Evolutionary conservation across 805 yeast species (phyloP).

Genomic region (Sugiyamaella americana): DNA sequence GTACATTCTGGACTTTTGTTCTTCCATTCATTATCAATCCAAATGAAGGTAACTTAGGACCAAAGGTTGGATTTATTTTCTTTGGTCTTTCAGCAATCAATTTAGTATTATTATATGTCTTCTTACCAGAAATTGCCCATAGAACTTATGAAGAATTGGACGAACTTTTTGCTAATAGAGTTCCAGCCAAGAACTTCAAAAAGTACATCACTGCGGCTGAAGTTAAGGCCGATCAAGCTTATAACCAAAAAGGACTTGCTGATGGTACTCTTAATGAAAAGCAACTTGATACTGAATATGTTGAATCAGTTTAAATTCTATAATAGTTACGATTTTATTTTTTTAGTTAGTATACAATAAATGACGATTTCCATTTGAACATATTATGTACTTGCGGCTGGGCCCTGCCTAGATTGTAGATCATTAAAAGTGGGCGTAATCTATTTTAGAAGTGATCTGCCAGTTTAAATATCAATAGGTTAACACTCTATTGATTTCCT

Average conservation of each 20-base stretch:
- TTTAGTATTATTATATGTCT: conserved; percentile 31
- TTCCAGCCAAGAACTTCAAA: conserved; percentile 26
- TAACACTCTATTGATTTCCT: no score
- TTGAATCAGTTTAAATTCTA: neutral
- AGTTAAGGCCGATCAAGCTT: conserved; percentile 8
- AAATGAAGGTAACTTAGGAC: conserved; percentile 39
- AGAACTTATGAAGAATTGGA: conserved; percentile 57
- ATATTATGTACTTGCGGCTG: no score
- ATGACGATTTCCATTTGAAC: neutral
- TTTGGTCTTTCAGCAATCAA: conserved; percentile 6
- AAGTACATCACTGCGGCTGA: conserved; percentile 11
- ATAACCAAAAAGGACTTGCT: neutral
- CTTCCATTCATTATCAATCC: conserved; percentile 45
- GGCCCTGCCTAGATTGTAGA: no score
- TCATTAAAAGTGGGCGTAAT: no score
- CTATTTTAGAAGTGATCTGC: no score
- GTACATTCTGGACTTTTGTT: conserved; percentile 35
- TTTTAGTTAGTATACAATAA: neutral
- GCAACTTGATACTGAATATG: neutral
- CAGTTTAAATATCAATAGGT: no score
- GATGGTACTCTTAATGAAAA: neutral
- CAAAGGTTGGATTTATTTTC: conserved; percentile 42
- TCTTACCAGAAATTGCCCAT: conserved; percentile 52
- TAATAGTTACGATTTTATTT: neutral
- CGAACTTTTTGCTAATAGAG: conserved; percentile 38